A percentile compares a stretch with the other conserved stretches of the same genome.
phyloP scores from a whole-genome alignment of 805 yeast species.

The Yamadazyma kitorensis region DNA sequence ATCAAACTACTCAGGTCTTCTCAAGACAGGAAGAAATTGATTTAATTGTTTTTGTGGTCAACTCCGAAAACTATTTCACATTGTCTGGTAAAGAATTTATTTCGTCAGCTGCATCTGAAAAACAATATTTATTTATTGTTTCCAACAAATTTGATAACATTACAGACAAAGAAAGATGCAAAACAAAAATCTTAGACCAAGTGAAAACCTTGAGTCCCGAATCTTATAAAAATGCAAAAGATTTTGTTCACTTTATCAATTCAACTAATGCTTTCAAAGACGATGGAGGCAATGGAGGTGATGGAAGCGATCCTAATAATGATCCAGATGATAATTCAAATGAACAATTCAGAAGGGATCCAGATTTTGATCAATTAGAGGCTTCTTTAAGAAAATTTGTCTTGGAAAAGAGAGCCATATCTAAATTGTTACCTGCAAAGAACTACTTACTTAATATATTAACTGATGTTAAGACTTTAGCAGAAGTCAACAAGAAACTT shows the following conservation, averaged over 20 bases:
- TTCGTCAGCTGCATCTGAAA: conserved; percentile 85
- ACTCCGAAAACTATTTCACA: conserved; percentile 94
- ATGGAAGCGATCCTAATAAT: conserved; percentile 26
- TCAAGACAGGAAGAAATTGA: conserved; percentile 97
- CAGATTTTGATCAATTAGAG: conserved; percentile 78
- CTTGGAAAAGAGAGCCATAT: conserved; percentile 81
- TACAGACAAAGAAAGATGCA: conserved; percentile 76
- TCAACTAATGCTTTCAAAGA: conserved; percentile 43
- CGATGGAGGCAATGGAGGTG: conserved; percentile 30
- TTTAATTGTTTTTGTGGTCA: conserved; percentile 91
- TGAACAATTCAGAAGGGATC: conserved; percentile 26
- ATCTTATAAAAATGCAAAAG: conserved; percentile 81
- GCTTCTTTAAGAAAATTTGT: conserved; percentile 82
- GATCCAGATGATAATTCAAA: conserved; percentile 25
- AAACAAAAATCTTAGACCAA: conserved; percentile 74
- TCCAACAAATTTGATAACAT: conserved; percentile 91
- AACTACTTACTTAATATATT: conserved; percentile 74
- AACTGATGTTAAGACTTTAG: conserved; percentile 58
- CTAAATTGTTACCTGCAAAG: conserved; percentile 90
- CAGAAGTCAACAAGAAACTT: conserved; percentile 59
- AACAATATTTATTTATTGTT: conserved; percentile 88
- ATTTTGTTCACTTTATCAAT: conserved; percentile 90
- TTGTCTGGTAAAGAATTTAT: conserved; percentile 92
- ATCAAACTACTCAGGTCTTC: conserved; percentile 91
- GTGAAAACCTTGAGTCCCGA: conserved; percentile 85